phyloP scores from a whole-genome alignment of 2,329 filamentous ascomycete species.

The Nigrospora osmanthi region DNA sequence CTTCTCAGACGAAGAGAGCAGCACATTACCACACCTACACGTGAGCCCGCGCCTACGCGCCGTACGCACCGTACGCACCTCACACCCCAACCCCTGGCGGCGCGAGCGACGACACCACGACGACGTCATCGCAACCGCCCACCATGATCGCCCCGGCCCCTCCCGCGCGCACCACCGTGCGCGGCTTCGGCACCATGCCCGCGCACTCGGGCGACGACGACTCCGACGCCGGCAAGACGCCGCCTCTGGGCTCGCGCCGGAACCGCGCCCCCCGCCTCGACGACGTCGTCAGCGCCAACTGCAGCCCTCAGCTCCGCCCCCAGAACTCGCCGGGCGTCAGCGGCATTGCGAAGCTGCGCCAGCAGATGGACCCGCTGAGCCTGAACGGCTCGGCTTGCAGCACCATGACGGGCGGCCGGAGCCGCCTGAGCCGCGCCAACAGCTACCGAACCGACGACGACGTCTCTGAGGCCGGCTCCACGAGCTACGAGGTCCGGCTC shows the following conservation, averaged over 20 bases:
- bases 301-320: constrained; percentile 51
- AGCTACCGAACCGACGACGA: constrained; percentile 60
- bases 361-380: constrained; percentile 72
- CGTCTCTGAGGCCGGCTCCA: constrained; percentile 58
- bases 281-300: constrained; percentile 55
- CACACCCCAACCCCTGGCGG: neutral
- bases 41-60: neutral
- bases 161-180: constrained; percentile 45
- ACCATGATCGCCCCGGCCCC: constrained; percentile 39
- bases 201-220: constrained; percentile 50
- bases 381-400: constrained; percentile 50
- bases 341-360: constrained; percentile 75
- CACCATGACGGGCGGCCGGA: constrained; percentile 42
- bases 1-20: neutral
- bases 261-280: constrained; percentile 34
- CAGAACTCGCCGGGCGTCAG: constrained; percentile 48
- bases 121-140: constrained; percentile 1
- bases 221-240: constrained; percentile 38
- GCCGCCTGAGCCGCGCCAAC: constrained; percentile 37
- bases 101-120: neutral
- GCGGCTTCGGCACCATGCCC: constrained; percentile 48
- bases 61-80: neutral
- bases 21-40: neutral
- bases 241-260: constrained; percentile 27
- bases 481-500: constrained; percentile 78